Percentiles rank a stretch among this genome's conserved stretches.
Evolutionary conservation across 116 monocot genomes (phyloP).

Genomic region (Cymodocea nodosa): DNA sequence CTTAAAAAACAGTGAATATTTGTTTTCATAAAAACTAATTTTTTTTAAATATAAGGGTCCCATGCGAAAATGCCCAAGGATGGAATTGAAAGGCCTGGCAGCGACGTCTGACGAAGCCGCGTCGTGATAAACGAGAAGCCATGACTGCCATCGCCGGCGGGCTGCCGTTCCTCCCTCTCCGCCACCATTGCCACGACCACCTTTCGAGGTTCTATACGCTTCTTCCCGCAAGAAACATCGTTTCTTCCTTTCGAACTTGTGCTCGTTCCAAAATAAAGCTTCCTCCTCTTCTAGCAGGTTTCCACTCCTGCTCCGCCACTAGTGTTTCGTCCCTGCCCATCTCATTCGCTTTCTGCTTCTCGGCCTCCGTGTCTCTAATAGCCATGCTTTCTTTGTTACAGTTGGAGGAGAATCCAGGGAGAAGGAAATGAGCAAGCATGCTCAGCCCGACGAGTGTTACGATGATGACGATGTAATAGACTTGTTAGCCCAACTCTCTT

Average conservation of each 20-base stretch:
- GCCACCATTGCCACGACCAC: neutral
- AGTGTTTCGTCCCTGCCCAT: neutral
- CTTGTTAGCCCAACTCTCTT: no score
- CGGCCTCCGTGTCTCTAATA: no score
- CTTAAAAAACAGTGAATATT: no score
- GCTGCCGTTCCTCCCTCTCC: neutral
- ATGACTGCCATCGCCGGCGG: neutral
- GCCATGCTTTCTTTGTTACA: neutral
- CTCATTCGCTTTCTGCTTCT: neutral
- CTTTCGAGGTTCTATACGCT: neutral
- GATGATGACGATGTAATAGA: constrained; percentile 8
- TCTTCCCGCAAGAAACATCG: neutral
- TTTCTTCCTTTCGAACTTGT: neutral
- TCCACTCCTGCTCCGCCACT: neutral
- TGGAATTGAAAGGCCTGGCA: no score
- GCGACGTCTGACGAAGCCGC: no score
- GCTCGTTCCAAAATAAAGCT: neutral
- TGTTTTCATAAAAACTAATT: no score
- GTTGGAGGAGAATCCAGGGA: constrained; percentile 4
- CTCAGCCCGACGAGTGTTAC: constrained; percentile 21
- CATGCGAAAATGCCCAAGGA: no score
- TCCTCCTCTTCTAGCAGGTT: neutral
- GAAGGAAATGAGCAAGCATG: constrained; percentile 3
- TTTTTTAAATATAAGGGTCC: no score
- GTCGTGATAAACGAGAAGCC: neutral